Evolutionary conservation across 2,329 filamentous ascomycete genomes (phyloP), one percentile per base, ranked within the genome.

Genomic region (Phialocephala subalpina): DNA sequence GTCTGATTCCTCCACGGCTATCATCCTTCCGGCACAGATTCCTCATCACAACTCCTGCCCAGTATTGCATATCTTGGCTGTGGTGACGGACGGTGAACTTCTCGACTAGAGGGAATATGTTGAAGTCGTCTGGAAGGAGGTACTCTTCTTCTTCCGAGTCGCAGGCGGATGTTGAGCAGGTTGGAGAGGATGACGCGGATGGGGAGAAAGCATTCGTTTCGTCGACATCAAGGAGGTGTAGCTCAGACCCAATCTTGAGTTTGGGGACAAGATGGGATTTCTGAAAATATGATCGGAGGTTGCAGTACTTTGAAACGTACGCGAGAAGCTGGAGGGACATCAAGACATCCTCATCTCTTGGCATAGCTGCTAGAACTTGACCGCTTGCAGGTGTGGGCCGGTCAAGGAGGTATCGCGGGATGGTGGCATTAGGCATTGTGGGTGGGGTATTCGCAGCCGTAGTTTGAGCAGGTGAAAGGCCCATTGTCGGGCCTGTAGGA

Each of bases 21-120:
- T 99, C 96, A 77, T 99, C 96, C 81, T 99, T 99, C 70, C 96
- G 92, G 84, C 96, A 99, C 58, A 99, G 87, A 77, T 99, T 99
- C 70, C 96, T 88, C 96, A 99, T 99, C 55, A 99, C 96, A 18
- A 99, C 96, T 68, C 95, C 96, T 20, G 96, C 96, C 96, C 96
- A 99, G 82, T 99, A 99, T 79, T 97, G 95, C 96, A 99, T 99
- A 77, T 97, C 94, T 66, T 93, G 92, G 70, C 92, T 94, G 80
- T 97, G 93, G 76, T 97, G 94, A 70, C 96, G 90, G 35, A 97
- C 93, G 4, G 96, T 99, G 78, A 98, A 99, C 79, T 97, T 98
- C 80, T 99, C 96, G 57, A 99, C 96, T 40, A 99, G 84, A 2
- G 96, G 96, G 80, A 99, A 99, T 71, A 99, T 97, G 80, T 99